Base-by-base conservation (phyloP, 176 grass and related monocot species). In the Oryza rufipogon region DNA sequence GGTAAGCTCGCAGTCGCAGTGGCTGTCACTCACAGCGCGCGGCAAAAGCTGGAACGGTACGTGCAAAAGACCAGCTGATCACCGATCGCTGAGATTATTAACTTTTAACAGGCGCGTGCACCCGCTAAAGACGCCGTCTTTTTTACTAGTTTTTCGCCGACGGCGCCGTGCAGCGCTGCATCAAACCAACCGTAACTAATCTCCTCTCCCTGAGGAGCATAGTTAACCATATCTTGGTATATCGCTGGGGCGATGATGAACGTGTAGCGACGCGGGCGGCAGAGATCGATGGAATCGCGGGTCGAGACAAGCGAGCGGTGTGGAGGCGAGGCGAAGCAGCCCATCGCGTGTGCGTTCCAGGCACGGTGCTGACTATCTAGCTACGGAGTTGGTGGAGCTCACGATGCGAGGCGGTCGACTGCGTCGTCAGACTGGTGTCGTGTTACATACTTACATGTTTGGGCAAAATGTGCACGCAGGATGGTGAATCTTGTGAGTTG, bases 121-220 rank as follows among this genome's bases (percentile, higher is more conserved):
- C 4, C 42, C 4, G n/a, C 20, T 47, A 49, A 26, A 49, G 47
- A 51, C 46, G 25, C 52, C 71, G 1, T 74, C 7, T 32, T 74
- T 74, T 25, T 26, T 39, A 46, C 41, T 46, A 46, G 39, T 38
- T 80, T 36, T 70, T 25, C 66, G 5, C 20, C 66, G 79, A 58
- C 58, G 60, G 17, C 51, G 68, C 49, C 47, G 34, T 25, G 54
- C 33, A 23, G n/a, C 17, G 49, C 13, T 34, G 61, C 84, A 9
- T 13, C 44, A 32, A n/a, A 74, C 70, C 61, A 80, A 80, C 69
- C 69, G 77, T 80, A 86, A 44, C 70, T 44, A 66, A 86, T 80
- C 51, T 7, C 9, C 12, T 49, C 15, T 3, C 20, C 51, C 4
- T n/a, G 8, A 11, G 47, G 47, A 17, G 25, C 4, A 28, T 45